A percentile compares a stretch with the other conserved stretches of the same genome.
Conservation (phyloP, 495 filamentous ascomycete species). For the Podospora conica region DNA sequence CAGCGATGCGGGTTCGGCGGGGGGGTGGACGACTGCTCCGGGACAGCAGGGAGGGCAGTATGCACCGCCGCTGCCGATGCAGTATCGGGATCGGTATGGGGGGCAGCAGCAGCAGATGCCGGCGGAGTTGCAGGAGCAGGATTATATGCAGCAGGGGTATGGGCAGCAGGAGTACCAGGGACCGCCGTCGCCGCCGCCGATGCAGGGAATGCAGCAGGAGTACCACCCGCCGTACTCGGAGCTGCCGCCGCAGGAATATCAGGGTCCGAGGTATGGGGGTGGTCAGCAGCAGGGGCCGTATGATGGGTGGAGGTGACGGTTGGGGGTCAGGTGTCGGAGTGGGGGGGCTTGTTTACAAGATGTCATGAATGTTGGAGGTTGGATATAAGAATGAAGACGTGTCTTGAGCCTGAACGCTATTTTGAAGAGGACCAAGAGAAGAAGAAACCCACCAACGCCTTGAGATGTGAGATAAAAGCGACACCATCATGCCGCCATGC, state of each 20-base stretch:
- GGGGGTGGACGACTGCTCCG: background rate
- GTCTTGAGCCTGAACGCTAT: background rate
- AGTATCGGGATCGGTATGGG: background rate
- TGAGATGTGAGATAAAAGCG: background rate
- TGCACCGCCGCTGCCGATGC: background rate
- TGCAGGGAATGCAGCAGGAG: background rate
- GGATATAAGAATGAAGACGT: background rate
- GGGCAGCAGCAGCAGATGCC: background rate
- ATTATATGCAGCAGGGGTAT: background rate
- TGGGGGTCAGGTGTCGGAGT: too few species aligned
- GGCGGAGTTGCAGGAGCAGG: background rate
- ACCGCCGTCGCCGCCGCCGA: background rate
- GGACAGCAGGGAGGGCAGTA: background rate
- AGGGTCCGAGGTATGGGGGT: too few species aligned
- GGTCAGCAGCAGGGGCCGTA: too few species aligned
- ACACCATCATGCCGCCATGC: too few species aligned
- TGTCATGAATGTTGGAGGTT: background rate
- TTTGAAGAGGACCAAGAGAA: background rate
- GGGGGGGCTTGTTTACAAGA: too few species aligned
- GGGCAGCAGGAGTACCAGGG: background rate
- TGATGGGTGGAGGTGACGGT: too few species aligned
- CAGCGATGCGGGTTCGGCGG: background rate
- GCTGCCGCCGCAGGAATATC: background rate
- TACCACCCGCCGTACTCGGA: background rate
- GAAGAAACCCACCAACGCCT: background rate